Evolutionary conservation across 257 asterid genomes (phyloP).

Genomic region (Fraxinus anomala): DNA sequence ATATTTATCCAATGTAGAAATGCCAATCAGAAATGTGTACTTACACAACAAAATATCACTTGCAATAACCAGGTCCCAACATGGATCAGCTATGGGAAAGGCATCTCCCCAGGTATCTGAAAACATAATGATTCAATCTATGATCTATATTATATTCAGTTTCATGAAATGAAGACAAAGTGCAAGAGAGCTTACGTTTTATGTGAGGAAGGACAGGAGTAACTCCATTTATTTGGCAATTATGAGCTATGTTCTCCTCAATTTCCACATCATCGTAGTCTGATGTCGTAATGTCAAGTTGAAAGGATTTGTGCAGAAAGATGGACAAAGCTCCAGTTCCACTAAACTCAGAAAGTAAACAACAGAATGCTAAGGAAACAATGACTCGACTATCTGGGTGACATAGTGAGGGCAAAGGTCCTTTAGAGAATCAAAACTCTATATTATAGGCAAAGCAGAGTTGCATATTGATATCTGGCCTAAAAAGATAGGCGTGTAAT

Average conservation of each 20-base stretch:
- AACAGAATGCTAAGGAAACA: slow-evolving; percentile 8
- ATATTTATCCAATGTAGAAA: neutral
- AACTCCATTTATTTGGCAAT: slow-evolving; percentile 72
- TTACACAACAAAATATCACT: slow-evolving; percentile 91
- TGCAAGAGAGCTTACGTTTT: slow-evolving; percentile 54
- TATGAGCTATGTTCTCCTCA: slow-evolving; percentile 78
- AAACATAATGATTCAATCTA: neutral
- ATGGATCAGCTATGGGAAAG: slow-evolving; percentile 63
- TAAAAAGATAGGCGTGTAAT: neutral
- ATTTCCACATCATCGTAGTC: slow-evolving; percentile 88
- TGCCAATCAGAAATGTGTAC: slow-evolving; percentile 27
- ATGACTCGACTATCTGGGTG: neutral
- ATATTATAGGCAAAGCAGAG: neutral
- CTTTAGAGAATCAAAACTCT: neutral
- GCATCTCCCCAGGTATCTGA: slow-evolving; percentile 96
- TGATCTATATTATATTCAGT: neutral
- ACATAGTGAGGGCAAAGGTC: neutral
- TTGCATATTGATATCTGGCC: neutral
- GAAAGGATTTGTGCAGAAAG: slow-evolving; percentile 63
- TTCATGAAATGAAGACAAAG: slow-evolving; percentile 6
- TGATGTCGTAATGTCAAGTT: slow-evolving; percentile 85
- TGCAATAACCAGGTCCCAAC: slow-evolving; percentile 88
- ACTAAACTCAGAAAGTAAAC: slow-evolving; percentile 43
- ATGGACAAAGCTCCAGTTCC: slow-evolving; percentile 98
- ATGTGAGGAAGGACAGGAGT: slow-evolving; percentile 76